Evolutionary conservation across 139 green algal species (phyloP), one percentile per base, ranked within the genome.

Genomic region (Spirogloea muscicola): DNA sequence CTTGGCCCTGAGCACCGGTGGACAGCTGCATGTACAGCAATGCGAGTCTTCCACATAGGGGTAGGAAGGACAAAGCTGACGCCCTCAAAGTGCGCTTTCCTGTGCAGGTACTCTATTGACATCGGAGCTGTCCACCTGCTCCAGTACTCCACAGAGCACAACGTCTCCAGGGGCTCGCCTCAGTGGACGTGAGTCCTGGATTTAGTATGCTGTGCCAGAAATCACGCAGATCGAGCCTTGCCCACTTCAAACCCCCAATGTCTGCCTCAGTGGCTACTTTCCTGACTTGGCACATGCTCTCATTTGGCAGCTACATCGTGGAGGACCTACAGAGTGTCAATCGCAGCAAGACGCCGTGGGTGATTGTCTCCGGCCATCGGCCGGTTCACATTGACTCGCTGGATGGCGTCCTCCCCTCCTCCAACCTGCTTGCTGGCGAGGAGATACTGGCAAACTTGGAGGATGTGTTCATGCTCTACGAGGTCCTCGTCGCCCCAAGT

Each of bases 361-460:
- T 93, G 55, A 60, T 92, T 21, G 68, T 93, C 31, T 73, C 31
- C 7, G 65, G 90, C 58, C 90, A 95, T 76, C 82, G 90, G 6
- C 90, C 90, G n/a, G 83, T 92, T 78, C 93, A 94, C 49, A 87
- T 94, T 25, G 83, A 91, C 3, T 90, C 86, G 5, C 42, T 92
- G 9, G 89, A 95, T 80, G 49, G 74, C 5, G 55, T 91, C 55
- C 67, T 91, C 5, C 49, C 84, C 40, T 37, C 82, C 18, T 76
- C 86, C 58, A 52, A 65, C 57, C 33, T 58, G 27, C 57, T 18
- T 13, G 57, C 18, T 13, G 57, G 33, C 13, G 13, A 16, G 57
- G 33, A 65, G 57, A 13, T 65, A 18, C 13, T 42, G 57, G 13
- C 13, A 13, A 42, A 18, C 13, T n/a, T 65, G 13, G 57, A 65